phyloP scores from a whole-genome alignment of 768 basidiomycete species.

The Suillus alpinus region DNA sequence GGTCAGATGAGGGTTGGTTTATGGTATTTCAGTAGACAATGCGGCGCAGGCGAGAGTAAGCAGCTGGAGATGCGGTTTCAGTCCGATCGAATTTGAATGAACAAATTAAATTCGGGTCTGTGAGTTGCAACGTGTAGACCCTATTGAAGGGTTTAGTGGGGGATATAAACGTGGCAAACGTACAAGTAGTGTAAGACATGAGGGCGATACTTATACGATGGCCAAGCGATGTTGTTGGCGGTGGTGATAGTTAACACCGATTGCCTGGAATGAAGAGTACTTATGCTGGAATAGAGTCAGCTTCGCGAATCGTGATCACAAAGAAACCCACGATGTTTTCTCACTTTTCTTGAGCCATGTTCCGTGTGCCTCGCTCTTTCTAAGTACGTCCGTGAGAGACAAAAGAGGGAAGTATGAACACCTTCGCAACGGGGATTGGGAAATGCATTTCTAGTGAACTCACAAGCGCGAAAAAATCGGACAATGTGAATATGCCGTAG shows the following conservation, averaged over 20 bases:
- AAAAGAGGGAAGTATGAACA: constrained; percentile 4
- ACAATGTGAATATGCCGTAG: constrained; percentile 1
- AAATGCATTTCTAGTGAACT: not conserved
- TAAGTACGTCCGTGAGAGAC: constrained; percentile 12
- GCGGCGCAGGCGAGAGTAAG: not conserved
- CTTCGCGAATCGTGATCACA: constrained; percentile 5
- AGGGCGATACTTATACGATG: not conserved
- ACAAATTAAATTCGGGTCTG: constrained; percentile 2
- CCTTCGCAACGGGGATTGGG: not conserved
- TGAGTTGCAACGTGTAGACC: constrained; percentile 5
- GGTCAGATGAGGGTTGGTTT: not conserved
- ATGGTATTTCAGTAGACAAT: not conserved
- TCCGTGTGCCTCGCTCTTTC: constrained; percentile 16
- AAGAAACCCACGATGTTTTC: constrained; percentile 16
- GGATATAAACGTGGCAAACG: not conserved
- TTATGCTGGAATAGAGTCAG: not conserved
- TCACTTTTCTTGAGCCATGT: constrained; percentile 9
- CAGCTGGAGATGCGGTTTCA: not conserved
- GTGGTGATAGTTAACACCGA: constrained; percentile 7
- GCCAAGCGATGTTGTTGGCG: not conserved
- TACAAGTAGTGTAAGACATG: constrained; percentile 4
- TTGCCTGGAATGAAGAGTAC: not conserved
- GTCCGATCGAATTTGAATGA: not conserved
- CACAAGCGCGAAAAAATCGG: constrained; percentile 25
- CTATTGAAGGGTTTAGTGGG: not conserved